phyloP scores from a whole-genome alignment of 805 yeast species.

The Myxozyma neotropica region DNA sequence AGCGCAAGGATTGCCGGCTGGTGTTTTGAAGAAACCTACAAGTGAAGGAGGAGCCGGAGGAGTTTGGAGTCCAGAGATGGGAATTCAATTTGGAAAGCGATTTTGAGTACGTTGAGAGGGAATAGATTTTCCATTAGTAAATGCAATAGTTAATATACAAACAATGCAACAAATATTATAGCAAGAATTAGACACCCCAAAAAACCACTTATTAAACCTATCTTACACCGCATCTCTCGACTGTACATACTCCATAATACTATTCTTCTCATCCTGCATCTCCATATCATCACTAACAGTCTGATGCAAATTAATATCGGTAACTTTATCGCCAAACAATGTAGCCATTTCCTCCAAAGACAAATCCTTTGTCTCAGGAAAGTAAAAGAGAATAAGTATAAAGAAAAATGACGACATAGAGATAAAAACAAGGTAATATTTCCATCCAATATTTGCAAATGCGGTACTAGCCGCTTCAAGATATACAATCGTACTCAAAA shows the following conservation, averaged over 20 bases:
- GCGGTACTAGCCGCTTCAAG: slow-evolving; percentile 20
- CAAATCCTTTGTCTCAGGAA: slow-evolving; percentile 13
- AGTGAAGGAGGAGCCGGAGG: not conserved
- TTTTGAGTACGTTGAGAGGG: not conserved
- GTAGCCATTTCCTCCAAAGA: slow-evolving; percentile 12
- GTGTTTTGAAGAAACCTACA: slow-evolving; percentile 13
- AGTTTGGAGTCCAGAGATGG: slow-evolving; percentile 29
- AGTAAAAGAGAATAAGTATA: slow-evolving; percentile 4
- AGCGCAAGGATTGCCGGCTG: slow-evolving; percentile 29
- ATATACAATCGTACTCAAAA: slow-evolving; percentile 10
- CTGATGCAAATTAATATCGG: slow-evolving; percentile 12
- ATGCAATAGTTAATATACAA: not conserved
- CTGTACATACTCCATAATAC: not conserved
- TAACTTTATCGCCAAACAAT: slow-evolving; percentile 14
- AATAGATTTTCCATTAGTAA: not conserved
- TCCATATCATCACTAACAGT: slow-evolving; percentile 1
- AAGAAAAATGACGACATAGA: slow-evolving; percentile 8
- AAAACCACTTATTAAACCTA: not conserved
- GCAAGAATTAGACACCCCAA: not conserved
- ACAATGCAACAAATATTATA: not conserved
- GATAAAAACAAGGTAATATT: slow-evolving; percentile 54
- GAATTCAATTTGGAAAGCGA: slow-evolving; percentile 31
- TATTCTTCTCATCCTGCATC: slow-evolving; percentile 1
- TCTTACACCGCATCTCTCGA: not conserved
- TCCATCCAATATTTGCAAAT: slow-evolving; percentile 21